These are phyloP conservation scores for Chlorophyllum brunneum DNA, from an alignment of 768 basidiomycete species.

Conservation along the genomic window DNA sequence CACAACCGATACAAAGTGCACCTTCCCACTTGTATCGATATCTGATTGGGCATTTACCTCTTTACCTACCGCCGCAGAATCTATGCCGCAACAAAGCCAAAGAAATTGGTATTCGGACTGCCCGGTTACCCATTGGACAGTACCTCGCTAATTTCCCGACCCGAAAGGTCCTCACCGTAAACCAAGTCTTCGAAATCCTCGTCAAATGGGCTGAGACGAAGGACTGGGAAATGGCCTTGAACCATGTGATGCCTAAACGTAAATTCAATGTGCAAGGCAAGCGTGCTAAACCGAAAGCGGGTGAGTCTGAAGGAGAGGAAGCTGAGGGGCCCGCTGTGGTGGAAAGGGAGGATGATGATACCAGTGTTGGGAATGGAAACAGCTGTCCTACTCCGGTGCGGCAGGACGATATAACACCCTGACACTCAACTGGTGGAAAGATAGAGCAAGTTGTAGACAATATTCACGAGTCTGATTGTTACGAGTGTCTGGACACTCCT, in stretches of 20 bases:
- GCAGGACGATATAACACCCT: no score
- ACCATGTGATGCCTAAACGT: conserved; percentile 86
- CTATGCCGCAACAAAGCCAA: conserved; percentile 87
- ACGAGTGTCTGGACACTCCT: no score
- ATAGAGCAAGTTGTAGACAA: no score
- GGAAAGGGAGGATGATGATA: not conserved
- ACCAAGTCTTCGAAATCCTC: conserved; percentile 94
- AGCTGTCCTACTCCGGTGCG: no score
- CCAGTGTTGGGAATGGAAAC: not conserved
- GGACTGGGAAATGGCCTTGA: conserved; percentile 84
- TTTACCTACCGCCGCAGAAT: conserved; percentile 55
- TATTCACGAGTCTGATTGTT: no score
- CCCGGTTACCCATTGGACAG: conserved; percentile 91
- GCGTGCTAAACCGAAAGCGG: conserved; percentile 14
- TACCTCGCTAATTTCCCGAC: conserved; percentile 82
- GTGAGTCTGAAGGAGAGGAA: conserved; percentile 4
- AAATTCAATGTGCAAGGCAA: conserved; percentile 65
- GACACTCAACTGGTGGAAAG: no score
- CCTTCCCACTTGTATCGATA: conserved; percentile 2
- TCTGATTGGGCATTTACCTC: conserved; percentile 2
- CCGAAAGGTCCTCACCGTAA: conserved; percentile 95
- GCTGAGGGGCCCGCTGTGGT: not conserved
- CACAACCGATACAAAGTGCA: conserved; percentile 91
- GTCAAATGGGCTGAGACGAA: conserved; percentile 82
- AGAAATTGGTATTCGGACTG: conserved; percentile 70